phyloP scores from a whole-genome alignment of 257 asterid species.

The Solanum chilense region DNA sequence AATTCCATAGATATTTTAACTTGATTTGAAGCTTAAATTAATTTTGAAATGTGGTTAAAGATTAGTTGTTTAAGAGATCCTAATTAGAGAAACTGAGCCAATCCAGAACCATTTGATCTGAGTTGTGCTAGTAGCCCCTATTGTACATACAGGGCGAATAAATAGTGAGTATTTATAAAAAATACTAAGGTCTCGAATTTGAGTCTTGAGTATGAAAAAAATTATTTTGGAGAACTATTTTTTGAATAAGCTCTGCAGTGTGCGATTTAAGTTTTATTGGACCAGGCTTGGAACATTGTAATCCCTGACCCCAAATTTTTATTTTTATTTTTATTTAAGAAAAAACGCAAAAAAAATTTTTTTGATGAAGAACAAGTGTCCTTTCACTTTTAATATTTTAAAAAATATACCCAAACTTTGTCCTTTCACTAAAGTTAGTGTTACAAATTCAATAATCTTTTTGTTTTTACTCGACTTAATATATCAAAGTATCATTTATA shows the following conservation, averaged over 20 bases:
- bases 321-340: too few species aligned
- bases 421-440: neutral
- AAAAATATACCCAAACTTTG: neutral
- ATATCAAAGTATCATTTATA: neutral
- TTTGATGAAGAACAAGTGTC: too few species aligned
- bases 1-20: neutral
- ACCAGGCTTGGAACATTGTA: too few species aligned
- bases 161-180: neutral
- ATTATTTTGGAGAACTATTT: fast-evolving
- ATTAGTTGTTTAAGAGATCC: neutral
- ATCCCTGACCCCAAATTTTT: too few species aligned
- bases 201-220: fast-evolving
- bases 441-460: neutral
- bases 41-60: neutral
- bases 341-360: too few species aligned
- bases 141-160: neutral
- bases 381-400: too few species aligned
- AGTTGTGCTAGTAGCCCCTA: neutral
- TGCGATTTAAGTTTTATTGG: neutral
- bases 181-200: fast-evolving
- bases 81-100: neutral
- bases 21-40: neutral
- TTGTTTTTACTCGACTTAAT: neutral
- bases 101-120: neutral
- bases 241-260: fast-evolving